Base-by-base conservation (phyloP, 2,329 filamentous ascomycete genomes). In the Diaporthe capsici region DNA sequence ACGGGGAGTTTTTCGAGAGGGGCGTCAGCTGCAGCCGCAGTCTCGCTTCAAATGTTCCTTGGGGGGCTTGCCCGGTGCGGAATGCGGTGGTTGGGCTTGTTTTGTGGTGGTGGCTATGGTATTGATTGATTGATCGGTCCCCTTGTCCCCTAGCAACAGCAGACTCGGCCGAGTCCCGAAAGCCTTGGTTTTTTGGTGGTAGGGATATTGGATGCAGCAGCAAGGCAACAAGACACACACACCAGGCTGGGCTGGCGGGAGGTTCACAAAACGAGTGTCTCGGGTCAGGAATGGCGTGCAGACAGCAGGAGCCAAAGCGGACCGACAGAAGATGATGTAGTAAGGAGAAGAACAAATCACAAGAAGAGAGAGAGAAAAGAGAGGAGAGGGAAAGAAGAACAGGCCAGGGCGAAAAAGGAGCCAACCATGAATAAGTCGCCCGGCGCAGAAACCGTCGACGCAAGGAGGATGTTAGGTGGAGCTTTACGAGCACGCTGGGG, bases 11-110 rank as follows among this genome's bases (percentile, higher is more conserved):
- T 13, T 8, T 68, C 10, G n/a, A 7, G 20, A 58, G 13, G 44
- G 31, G 58, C 39, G 71, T 73, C 47, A 73, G 58, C 71, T 73
- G 58, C 71, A 73, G 71, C 58, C 58, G n/a, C 71, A 22, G 12
- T 17, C 13, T 37, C n/a, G 55, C 34, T 34, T 34, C 15, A 31
- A 31, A 31, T 31, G 31, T 49, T 22, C 15, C 57, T 42, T 51
- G 47, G 47, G 28, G 58, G 15, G 34, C 58, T 63, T 42, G 57
- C 63, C 47, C 63, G 6, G 31, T 13, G 31, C 25, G 63, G n/a
- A 10, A 55, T 13, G 22, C n/a, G 42, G 42, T 47, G 42, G 61
- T 22, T 17, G 37, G 37, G n/a, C 31, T 7, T 17, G 4, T 6
- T 17, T 42, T 22, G 39, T 34, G 5, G 25, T 42, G 13, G 47